These are phyloP conservation scores for Kwoniella pini DNA, from an alignment of 768 basidiomycete species.

Conservation along the genomic window DNA sequence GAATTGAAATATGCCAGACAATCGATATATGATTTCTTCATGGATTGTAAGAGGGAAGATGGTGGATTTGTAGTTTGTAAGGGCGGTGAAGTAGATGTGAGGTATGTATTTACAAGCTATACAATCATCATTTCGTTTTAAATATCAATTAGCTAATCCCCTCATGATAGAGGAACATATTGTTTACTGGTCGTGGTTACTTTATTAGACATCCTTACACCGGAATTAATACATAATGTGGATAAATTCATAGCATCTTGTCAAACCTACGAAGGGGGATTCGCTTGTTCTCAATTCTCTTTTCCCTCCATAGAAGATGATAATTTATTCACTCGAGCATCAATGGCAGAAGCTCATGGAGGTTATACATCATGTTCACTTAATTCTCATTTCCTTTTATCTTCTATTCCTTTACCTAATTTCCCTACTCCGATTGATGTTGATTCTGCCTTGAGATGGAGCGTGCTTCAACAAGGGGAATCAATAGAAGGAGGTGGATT, in stretches of 20 bases:
- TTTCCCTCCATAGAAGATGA: constrained; percentile 57
- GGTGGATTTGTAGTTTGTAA: constrained; percentile 88
- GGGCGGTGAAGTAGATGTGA: constrained; percentile 89
- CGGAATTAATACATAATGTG: constrained; percentile 75
- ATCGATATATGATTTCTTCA: constrained; percentile 82
- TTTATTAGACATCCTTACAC: constrained; percentile 81
- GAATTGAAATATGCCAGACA: constrained; percentile 83
- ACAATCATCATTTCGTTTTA: neutral
- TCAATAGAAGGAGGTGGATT: constrained; percentile 88
- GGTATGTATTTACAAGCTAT: constrained; percentile 59
- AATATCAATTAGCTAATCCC: constrained; percentile 4
- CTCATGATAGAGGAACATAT: constrained; percentile 74
- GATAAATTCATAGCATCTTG: constrained; percentile 75
- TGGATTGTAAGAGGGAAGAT: constrained; percentile 87
- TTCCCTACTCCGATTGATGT: constrained; percentile 62
- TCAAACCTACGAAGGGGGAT: constrained; percentile 98
- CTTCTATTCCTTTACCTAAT: constrained; percentile 50
- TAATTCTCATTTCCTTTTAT: constrained; percentile 77
- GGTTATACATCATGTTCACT: constrained; percentile 95
- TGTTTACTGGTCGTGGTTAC: constrained; percentile 82
- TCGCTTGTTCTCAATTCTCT: constrained; percentile 75
- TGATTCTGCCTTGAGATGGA: constrained; percentile 71
- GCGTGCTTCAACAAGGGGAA: constrained; percentile 78
- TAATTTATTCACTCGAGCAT: constrained; percentile 21
- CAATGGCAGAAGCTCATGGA: constrained; percentile 92